These are phyloP conservation scores for Bauhinia variegata DNA, from an alignment of 306 rosid species.

Conservation along the genomic window DNA sequence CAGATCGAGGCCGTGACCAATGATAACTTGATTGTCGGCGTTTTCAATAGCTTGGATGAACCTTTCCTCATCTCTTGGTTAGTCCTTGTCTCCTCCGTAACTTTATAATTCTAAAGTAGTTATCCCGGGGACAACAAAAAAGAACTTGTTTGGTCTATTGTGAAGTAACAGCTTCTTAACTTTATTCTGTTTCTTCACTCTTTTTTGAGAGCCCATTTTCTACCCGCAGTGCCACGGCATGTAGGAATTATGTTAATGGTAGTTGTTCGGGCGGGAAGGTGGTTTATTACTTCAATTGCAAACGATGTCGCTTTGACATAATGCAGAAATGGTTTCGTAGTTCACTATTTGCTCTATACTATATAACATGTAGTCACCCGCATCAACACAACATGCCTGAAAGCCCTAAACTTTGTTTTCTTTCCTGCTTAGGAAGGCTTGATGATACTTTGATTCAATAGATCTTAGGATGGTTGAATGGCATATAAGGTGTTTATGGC, in stretches of 20 bases:
- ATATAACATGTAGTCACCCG: neutral
- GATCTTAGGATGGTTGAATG: neutral
- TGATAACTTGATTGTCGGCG: conserved; percentile 80
- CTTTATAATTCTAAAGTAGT: neutral
- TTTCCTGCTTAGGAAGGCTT: too few relatives aligned
- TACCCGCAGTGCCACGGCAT: neutral
- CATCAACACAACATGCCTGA: neutral
- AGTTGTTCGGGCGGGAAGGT: neutral
- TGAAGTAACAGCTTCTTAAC: neutral
- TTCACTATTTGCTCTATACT: neutral
- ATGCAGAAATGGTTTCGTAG: neutral
- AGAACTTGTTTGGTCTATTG: neutral
- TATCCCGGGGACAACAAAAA: too few relatives aligned
- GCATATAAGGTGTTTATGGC: neutral
- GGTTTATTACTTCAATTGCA: conserved; percentile 1
- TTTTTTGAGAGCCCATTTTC: neutral
- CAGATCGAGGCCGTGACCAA: conserved; percentile 79
- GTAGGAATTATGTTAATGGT: neutral
- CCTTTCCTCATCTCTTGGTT: conserved; percentile 88
- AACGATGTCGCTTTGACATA: conserved; percentile 21
- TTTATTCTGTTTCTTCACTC: neutral
- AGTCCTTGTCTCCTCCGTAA: conserved; percentile 22
- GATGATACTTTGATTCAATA: too few relatives aligned
- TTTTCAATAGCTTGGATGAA: conserved; percentile 79
- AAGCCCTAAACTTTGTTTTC: neutral